Evolutionary conservation across 169 alveolate species (phyloP), one percentile per base, ranked within the genome.

Genomic region (Plasmodium vivax): DNA sequence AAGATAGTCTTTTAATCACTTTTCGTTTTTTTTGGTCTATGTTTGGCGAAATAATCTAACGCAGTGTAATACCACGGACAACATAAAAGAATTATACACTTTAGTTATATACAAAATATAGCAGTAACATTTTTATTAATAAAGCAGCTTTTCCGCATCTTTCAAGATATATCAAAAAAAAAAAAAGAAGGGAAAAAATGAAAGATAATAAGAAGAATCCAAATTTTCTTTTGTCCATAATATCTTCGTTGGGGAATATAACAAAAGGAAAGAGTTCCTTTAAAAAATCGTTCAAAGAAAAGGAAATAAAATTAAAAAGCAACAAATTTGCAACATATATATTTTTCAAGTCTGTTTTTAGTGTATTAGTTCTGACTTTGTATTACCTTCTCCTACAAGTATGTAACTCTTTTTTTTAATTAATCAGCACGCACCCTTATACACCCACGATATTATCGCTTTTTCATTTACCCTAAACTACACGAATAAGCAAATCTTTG

Each of bases 361-460:
- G 71, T 38, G 84, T 72, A 41, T 79, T 79, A 79, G 41, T 79
- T 79, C n/a, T 79, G 72, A 41, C 84, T 79, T 41, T 79, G 84
- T 79, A 41, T 16, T 79, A 79, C 56, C 84, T 79, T 79, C 27
- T 79, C 23, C 32, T 79, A 38, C 84, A 79, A 79, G 84, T 79
- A 79, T 41, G 45, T 19, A 38, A 79, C 9, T 79, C 43, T 6
- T 41, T 79, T 6, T 41, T 4, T 41, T 16, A 79, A n/a, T 79
- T 79, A 79, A 19, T 34, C 2, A 38, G n/a, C 36, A 43, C 32
- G 30, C 56, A 79, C 16, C 45, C 16, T 36, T 43, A 10, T 41
- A 79, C 62, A 79, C 27, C n/a, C 34, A 79, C 10, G 16, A 41
- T 30, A 27, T 38, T 0, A 38, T 47, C 84, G n/a, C 36, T 10